Base-by-base conservation (phyloP, 176 grass and related monocot species). In the Rhynchospora tenuis region DNA sequence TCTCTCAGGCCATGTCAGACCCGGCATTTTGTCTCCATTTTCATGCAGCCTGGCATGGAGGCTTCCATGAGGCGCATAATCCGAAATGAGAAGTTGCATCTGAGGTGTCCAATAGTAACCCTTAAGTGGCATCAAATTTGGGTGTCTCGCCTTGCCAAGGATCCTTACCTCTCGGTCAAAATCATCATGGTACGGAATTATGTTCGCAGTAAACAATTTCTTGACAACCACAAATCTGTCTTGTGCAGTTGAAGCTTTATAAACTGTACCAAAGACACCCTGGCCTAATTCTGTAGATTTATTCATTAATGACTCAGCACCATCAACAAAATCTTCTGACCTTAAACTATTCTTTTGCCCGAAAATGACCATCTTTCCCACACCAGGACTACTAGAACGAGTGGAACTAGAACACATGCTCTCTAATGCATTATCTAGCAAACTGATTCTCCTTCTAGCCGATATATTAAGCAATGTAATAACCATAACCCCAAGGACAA, bases 61-160 rank as follows among this genome's bases (percentile, higher is more conserved):
- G 84, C 93, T 95, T 50, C 96, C 96, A 83, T 90, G 84, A 67
- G 89, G 80, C 11, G 73, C 86, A 88, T 98, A 93, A 84, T 98
- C 96, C 1, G 91, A 88, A 11, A 98, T 86, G 0, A 98, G 86
- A 0, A 98, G 89, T 85, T 98, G 96, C 80, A 98, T 83, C 82
- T 95, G 86, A 28, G 93, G 89, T 72, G 93, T 98, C 93, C 93
- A 98, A 83, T 98, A 98, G 87, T 98, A 98, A 67, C 92, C 93
- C 86, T 90, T 93, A 58, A 98, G 88, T 52, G 87, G 75, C 80
- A 93, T 48, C 71, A 98, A 84, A 84, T 93, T 98, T 1, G 88
- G 88, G 87, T 98, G 96, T 81, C 59, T 86, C 31, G 89, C 93
- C 82, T 98, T 98, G 8, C 92, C 96, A 10, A 98, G 96, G 15